Evolutionary conservation across 208 protist species (phyloP), one percentile per base, ranked within the genome.

Genomic region (Kentomonas sorsogonicus): DNA sequence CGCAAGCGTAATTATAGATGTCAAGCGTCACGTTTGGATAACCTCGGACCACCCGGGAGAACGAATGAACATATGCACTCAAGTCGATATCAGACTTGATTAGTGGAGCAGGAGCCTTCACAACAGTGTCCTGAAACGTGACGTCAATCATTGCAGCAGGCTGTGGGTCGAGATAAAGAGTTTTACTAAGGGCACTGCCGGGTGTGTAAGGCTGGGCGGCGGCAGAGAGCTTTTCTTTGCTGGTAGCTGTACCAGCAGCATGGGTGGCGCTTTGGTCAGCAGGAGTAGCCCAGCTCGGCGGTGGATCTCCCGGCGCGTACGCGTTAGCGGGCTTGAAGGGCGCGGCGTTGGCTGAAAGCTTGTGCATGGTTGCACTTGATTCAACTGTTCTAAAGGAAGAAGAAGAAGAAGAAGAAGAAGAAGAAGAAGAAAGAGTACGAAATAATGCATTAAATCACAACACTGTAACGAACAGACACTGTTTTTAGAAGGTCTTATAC

Each of bases 1-100:
- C 70, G 58, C 81, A 89, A 3, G 56, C 20, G 59, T 89, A 89
- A 56, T 77, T 77, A 66, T 69, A 80, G 10, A 89, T 16, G 25
- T 89, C 69, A 2, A 89, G 51, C 26, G 72, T 60, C 0, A 75
- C 65, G 38, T 15, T 60, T 29, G 64, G 72, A 34, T 77, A 48
- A 3, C 60, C 47, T 20, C 72, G 45, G 1, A 74, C 74, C 38
- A 69, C 41, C 26, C 78, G 20, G 9, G 55, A 64, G 47, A 75
- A 63, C 2, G 74, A 80, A 53, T 89, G 81, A 1, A 72, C 63
- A 64, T 83, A 89, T 7, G 70, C 39, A 36, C 69, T 84, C 53
- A 33, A 69, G 44, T 46, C 64, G 0, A 53, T 55, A 23, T 79
- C 71, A 25, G 55, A 73, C 6, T 53, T 53, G 3, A 74, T 22